phyloP scores from a whole-genome alignment of 768 basidiomycete species.

The Mycena latifolia region DNA sequence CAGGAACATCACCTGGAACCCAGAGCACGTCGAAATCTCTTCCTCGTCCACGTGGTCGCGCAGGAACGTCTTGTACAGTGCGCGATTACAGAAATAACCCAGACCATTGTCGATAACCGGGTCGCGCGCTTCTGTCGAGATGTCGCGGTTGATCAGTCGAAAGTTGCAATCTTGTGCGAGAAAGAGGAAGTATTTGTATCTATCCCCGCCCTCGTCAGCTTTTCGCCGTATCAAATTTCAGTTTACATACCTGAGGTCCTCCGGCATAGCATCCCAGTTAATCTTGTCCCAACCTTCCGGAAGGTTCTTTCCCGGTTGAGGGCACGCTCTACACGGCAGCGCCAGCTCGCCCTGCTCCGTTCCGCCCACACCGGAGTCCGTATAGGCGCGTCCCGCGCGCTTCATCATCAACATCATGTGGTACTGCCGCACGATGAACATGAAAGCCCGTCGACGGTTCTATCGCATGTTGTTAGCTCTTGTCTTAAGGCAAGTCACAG shows the following conservation, averaged over 20 bases:
- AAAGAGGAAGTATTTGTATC: neutral
- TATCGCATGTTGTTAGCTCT: neutral
- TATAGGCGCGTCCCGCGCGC: slow-evolving; percentile 4
- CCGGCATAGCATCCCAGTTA: slow-evolving; percentile 5
- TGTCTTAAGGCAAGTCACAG: neutral
- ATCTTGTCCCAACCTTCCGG: slow-evolving; percentile 12
- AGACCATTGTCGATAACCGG: neutral
- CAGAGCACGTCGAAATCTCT: slow-evolving; percentile 6
- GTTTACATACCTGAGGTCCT: slow-evolving; percentile 1
- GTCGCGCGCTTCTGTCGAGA: slow-evolving; percentile 2
- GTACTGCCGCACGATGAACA: neutral
- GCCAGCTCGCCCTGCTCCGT: slow-evolving; percentile 16
- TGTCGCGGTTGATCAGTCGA: neutral
- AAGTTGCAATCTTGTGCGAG: slow-evolving; percentile 2
- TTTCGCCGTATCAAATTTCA: too few species aligned
- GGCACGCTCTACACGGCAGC: slow-evolving; percentile 19
- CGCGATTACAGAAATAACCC: slow-evolving; percentile 6
- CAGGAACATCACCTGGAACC: slow-evolving; percentile 18
- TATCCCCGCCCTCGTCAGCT: neutral
- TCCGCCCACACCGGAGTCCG: neutral
- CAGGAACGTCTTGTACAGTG: neutral
- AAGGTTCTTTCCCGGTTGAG: slow-evolving; percentile 4
- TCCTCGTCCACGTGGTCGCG: slow-evolving; percentile 12
- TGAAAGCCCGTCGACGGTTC: slow-evolving; percentile 15
- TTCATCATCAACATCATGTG: slow-evolving; percentile 16